A percentile compares a stretch with the other conserved stretches of the same genome.
Evolutionary conservation across 1,284 basidiomycete species (phyloP).

Genomic region (Puccinia triticina): DNA sequence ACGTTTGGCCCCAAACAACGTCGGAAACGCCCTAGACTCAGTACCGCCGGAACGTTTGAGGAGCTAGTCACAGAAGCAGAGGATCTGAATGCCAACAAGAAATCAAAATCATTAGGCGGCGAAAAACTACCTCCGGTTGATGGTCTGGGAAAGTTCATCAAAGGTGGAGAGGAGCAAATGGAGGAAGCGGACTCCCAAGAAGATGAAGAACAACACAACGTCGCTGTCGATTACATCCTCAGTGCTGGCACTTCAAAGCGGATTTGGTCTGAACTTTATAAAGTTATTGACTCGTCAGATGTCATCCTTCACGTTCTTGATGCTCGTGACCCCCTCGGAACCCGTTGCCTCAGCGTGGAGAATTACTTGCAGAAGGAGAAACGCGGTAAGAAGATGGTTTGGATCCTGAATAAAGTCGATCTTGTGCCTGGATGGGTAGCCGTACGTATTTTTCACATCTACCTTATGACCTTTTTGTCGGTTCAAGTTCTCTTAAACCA

Average conservation of each 20-base stretch:
- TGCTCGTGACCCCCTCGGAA: conserved; percentile 92
- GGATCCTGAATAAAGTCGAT: conserved; percentile 98
- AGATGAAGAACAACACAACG: conserved; percentile 55
- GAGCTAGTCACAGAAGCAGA: conserved; percentile 69
- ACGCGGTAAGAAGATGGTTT: conserved; percentile 93
- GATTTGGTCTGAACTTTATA: conserved; percentile 98
- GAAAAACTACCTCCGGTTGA: conserved; percentile 49
- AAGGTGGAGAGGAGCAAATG: conserved; percentile 60
- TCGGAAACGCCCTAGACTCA: conserved; percentile 78
- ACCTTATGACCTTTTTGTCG: background rate
- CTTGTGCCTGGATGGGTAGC: conserved; percentile 99
- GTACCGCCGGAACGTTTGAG: conserved; percentile 78
- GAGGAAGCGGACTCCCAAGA: conserved; percentile 54
- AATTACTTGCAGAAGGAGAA: conserved; percentile 95
- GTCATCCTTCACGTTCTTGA: conserved; percentile 95
- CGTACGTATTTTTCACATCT: conserved; percentile 65
- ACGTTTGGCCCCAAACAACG: conserved; percentile 94
- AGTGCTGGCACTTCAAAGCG: conserved; percentile 78
- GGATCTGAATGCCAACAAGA: conserved; percentile 47
- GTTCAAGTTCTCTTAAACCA: conserved; percentile 18
- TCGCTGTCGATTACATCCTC: conserved; percentile 58
- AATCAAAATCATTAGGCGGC: conserved; percentile 40
- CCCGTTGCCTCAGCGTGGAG: conserved; percentile 92
- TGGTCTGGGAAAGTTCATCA: conserved; percentile 81
- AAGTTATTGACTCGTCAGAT: conserved; percentile 98